These are phyloP conservation scores for Hygrophorus russula DNA, from an alignment of 768 basidiomycete species.

Conservation along the genomic window DNA sequence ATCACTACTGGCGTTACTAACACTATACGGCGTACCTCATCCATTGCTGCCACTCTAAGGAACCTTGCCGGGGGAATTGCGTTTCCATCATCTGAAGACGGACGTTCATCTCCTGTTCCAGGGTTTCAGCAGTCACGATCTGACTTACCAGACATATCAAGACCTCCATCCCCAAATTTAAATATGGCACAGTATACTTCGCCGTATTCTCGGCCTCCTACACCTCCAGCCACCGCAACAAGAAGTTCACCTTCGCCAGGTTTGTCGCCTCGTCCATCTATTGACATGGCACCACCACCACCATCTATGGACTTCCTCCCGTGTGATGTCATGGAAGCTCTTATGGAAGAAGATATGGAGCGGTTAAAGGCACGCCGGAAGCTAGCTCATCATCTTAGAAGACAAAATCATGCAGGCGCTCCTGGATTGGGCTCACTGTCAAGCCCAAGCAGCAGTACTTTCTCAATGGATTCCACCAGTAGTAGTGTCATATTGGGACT, in stretches of 20 bases:
- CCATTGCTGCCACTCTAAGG: slow-evolving; percentile 69
- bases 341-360: slow-evolving; percentile 95
- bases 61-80: slow-evolving; percentile 59
- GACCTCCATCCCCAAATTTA: slow-evolving; percentile 70
- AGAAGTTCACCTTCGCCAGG: slow-evolving; percentile 18
- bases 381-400: slow-evolving; percentile 26
- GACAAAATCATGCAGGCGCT: slow-evolving; percentile 27
- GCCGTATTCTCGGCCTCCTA: slow-evolving; percentile 53
- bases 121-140: slow-evolving; percentile 13
- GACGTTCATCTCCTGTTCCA: slow-evolving; percentile 22
- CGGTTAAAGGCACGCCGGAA: slow-evolving; percentile 64
- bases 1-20: slow-evolving; percentile 52
- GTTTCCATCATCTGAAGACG: slow-evolving; percentile 57
- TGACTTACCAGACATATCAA: slow-evolving; percentile 34
- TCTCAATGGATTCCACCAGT: slow-evolving; percentile 61
- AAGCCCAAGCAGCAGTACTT: slow-evolving; percentile 68
- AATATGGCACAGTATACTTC: slow-evolving; percentile 69
- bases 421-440: slow-evolving; percentile 30
- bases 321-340: slow-evolving; percentile 74
- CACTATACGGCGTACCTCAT: slow-evolving; percentile 68
- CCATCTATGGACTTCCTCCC: slow-evolving; percentile 47
- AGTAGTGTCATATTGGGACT: slow-evolving; percentile 65
- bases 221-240: slow-evolving; percentile 21
- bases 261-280: slow-evolving; percentile 21
- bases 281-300: slow-evolving; percentile 20